Evolutionary conservation across 192 early-diverging fungal species (phyloP), one percentile per base, ranked within the genome.

Genomic region (Kappamyces sp.): DNA sequence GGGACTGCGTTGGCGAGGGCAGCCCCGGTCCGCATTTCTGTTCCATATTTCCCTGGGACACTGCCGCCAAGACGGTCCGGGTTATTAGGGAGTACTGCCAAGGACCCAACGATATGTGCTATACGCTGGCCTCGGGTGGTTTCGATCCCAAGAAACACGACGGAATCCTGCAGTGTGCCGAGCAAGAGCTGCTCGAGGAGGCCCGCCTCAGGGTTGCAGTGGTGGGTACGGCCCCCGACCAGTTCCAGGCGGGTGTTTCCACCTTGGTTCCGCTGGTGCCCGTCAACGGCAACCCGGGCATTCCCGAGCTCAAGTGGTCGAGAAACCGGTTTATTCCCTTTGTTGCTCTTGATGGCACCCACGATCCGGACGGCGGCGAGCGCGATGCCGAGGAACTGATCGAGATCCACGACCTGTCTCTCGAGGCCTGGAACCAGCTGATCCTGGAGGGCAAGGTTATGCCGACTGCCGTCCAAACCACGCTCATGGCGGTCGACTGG

Each of bases 141-240:
- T 75, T 73, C 40, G 82, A 84, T 50, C 40, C 41, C 13, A 55
- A 65, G 51, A 84, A 84, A 57, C 82, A 84, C 63, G 38, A 44
- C 2, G 61, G 71, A 13, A 63, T 74, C 2, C 40, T 71, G 13
- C 77, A 84, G 36, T 51, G 76, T 40, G 82, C 82, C 2, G 63
- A 70, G 47, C 49, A 67, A 36, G 83, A 84, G 52, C 60, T 84
- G 1, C 82, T 78, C 31, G 83, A 84, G 60, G 83, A 84, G 62
- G 71, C 79, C 3, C 65, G 62, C 23, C 64, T 84, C 15, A 83
- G 61, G 23, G 70, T 62, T n/a, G 83, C 76, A 4, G 13, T 48
- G n/a, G 76, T 64, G 70, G 69, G 84, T 34, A 46, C 9, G 9
- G 23, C 23, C 23, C 23, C 23, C 23, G 23, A 23, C 23, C 23